Evolutionary conservation across 2,329 filamentous ascomycete species (phyloP).

Genomic region (Aspergillus sp.): DNA sequence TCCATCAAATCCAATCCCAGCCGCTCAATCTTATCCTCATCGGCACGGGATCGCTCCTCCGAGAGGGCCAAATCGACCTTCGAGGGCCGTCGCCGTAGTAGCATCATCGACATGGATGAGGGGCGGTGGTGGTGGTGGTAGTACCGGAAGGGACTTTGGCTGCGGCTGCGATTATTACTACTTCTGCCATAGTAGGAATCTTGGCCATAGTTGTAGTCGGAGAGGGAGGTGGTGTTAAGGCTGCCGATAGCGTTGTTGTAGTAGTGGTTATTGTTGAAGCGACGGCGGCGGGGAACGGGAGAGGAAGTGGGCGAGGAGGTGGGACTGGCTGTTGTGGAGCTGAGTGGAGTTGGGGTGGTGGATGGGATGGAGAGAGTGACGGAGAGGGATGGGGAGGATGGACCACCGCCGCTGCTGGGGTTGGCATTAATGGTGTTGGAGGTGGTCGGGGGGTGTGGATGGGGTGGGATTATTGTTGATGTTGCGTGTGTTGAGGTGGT

Average conservation of each 20-base stretch:
- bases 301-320: conserved; percentile 32
- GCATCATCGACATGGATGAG: conserved; percentile 32
- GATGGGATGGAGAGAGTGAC: conserved; percentile 18
- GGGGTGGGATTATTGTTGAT: no score
- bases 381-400: conserved; percentile 25
- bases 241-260: conserved; percentile 2
- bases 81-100: conserved; percentile 46
- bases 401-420: conserved; percentile 18
- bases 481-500: conserved; percentile 16
- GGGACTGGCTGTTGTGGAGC: conserved; percentile 33
- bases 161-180: conserved; percentile 18
- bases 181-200: no score
- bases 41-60: conserved; percentile 45
- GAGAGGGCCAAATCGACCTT: conserved; percentile 47
- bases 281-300: conserved; percentile 24
- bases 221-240: conserved; percentile 13
- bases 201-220: conserved; percentile 6
- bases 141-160: conserved; percentile 33
- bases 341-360: conserved; percentile 27
- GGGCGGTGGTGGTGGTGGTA: conserved; percentile 20
- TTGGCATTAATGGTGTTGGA: conserved; percentile 6
- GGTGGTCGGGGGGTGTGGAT: no score
- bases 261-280: conserved; percentile 19
- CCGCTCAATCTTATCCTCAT: conserved; percentile 41
- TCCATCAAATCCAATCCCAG: conserved; percentile 48